Evolutionary conservation across 2,329 filamentous ascomycete species (phyloP).

Genomic region (Cytospora mali): DNA sequence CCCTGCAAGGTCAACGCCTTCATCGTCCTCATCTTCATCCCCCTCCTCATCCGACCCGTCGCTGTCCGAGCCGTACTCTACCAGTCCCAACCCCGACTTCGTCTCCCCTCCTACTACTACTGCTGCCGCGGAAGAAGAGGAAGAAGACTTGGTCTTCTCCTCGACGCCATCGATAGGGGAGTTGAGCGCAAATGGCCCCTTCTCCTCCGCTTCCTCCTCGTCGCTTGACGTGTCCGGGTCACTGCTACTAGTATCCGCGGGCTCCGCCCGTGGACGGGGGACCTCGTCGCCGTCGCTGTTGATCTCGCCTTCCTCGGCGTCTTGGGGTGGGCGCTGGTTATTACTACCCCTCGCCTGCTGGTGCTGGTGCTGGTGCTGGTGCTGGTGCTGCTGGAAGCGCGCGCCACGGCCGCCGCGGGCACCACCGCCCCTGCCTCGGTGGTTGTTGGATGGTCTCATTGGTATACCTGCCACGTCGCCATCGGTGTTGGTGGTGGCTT

Average conservation of each 20-base stretch:
- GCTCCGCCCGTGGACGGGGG: neutral
- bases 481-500: conserved; percentile 14
- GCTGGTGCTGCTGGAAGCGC: neutral
- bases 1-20: conserved; percentile 9
- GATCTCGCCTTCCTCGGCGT: conserved; percentile 34
- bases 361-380: neutral
- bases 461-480: conserved; percentile 4
- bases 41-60: conserved; percentile 18
- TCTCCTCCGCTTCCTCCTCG: neutral
- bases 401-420: conserved; percentile 24
- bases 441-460: neutral
- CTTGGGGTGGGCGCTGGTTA: neutral
- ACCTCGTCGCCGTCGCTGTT: conserved; percentile 31
- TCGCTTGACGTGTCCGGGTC: conserved; percentile 26
- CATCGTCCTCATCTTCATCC: conserved; percentile 30
- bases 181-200: neutral
- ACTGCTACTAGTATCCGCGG: conserved; percentile 25
- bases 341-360: neutral
- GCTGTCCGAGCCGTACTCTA: conserved; percentile 27
- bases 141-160: neutral
- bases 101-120: neutral
- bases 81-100: neutral
- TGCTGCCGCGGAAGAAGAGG: neutral
- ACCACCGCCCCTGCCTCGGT: conserved; percentile 18
- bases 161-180: neutral